phyloP scores from a whole-genome alignment of 2,329 filamentous ascomycete genomes.

The Curvularia hawaiiensis region DNA sequence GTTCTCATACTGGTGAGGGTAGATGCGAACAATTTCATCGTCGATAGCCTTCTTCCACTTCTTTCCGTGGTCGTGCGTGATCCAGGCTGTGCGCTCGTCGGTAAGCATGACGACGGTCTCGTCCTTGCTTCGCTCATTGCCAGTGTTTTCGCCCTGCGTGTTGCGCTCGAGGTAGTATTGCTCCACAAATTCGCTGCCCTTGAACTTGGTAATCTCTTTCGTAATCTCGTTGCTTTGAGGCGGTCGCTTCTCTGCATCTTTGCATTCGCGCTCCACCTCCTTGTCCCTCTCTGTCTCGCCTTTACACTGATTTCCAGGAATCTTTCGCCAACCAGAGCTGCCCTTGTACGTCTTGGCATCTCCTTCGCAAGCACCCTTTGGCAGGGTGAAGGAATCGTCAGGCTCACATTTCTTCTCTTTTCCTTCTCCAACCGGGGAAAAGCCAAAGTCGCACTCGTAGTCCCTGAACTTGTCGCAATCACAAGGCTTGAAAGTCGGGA shows the following conservation, averaged over 20 bases:
- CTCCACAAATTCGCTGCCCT: constrained; percentile 60
- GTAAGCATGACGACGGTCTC: constrained; percentile 74
- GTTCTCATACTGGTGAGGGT: constrained; percentile 79
- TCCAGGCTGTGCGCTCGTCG: constrained; percentile 65
- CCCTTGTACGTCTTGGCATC: constrained; percentile 77
- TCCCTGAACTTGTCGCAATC: constrained; percentile 76
- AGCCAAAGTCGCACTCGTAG: constrained; percentile 98
- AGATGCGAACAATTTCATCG: constrained; percentile 71
- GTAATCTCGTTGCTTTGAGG: constrained; percentile 71
- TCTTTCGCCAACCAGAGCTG: constrained; percentile 88
- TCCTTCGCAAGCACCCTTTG: constrained; percentile 75
- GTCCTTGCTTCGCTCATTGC: constrained; percentile 65
- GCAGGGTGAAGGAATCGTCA: constrained; percentile 65
- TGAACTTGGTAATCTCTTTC: constrained; percentile 66
- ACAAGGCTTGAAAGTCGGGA: constrained; percentile 73
- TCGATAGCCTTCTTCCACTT: constrained; percentile 77
- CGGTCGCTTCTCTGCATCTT: constrained; percentile 58
- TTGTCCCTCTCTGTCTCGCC: constrained; percentile 52
- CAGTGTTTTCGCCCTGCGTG: constrained; percentile 69
- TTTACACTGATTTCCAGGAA: constrained; percentile 67
- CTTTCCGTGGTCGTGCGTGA: constrained; percentile 88
- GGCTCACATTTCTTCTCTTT: constrained; percentile 71
- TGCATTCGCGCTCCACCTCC: constrained; percentile 74
- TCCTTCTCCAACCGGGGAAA: constrained; percentile 56
- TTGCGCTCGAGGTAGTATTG: constrained; percentile 81